phyloP scores from a whole-genome alignment of 768 basidiomycete species.

The Cystofilobasidium ferigula region DNA sequence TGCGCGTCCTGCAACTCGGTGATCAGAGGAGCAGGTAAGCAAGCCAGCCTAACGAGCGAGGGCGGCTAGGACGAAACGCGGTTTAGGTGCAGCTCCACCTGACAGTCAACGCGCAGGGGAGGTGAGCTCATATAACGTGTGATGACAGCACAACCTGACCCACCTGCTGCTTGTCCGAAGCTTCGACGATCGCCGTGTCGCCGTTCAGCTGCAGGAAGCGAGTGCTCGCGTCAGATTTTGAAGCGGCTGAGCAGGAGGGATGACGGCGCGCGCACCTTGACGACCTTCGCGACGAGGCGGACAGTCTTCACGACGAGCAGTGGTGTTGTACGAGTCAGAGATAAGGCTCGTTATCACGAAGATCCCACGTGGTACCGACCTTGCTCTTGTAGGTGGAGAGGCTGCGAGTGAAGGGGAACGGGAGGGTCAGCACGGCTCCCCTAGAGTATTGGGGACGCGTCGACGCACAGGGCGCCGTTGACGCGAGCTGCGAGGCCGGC shows the following conservation, averaged over 20 bases:
- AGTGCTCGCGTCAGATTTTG: conserved; percentile 23
- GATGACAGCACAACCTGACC: background rate
- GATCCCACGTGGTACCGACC: background rate
- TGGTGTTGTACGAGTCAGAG: conserved; percentile 16
- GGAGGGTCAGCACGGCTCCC: background rate
- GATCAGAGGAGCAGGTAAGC: background rate
- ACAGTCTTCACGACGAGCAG: conserved; percentile 42
- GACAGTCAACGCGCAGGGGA: background rate
- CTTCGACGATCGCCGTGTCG: conserved; percentile 49
- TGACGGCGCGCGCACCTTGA: conserved; percentile 42
- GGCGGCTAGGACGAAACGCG: background rate
- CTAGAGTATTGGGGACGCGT: background rate
- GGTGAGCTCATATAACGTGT: background rate
- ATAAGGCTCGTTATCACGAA: background rate
- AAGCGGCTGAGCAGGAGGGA: background rate
- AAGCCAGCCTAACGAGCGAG: background rate
- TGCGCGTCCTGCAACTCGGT: conserved; percentile 39
- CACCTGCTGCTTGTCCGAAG: conserved; percentile 56
- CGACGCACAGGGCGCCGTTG: conserved; percentile 7
- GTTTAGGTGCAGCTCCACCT: conserved; percentile 19
- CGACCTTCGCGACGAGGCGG: conserved; percentile 52
- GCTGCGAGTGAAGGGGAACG: background rate
- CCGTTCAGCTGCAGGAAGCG: conserved; percentile 38
- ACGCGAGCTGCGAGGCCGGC: background rate
- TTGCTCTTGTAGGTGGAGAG: background rate